Evolutionary conservation across 495 filamentous ascomycete genomes (phyloP).

Genomic region (Neurospora sp.): DNA sequence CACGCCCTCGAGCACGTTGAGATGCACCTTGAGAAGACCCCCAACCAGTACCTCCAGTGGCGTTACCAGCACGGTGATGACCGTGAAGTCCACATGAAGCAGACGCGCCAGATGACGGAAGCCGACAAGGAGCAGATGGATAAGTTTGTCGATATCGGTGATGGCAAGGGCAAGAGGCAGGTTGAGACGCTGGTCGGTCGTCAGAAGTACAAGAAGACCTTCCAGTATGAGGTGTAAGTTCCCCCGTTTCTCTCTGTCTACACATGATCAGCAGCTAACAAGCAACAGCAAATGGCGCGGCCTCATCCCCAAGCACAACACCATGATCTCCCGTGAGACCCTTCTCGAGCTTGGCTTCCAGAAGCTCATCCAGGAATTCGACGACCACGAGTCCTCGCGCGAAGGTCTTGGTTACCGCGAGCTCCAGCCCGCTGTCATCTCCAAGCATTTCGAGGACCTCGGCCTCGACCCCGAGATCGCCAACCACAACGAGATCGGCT

Average conservation of each 20-base stretch:
- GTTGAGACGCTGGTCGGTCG: conserved; percentile 88
- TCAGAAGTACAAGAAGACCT: conserved; percentile 98
- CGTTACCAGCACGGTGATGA: conserved; percentile 95
- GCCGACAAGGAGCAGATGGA: conserved; percentile 86
- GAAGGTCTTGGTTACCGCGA: conserved; percentile 94
- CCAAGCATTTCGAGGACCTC: conserved; percentile 95
- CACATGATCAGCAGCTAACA: conserved; percentile 9
- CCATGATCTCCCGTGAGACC: conserved; percentile 86
- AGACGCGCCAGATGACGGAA: conserved; percentile 80
- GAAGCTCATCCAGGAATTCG: conserved; percentile 95
- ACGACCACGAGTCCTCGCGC: conserved; percentile 94
- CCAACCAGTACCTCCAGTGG: conserved; percentile 98
- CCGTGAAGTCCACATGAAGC: conserved; percentile 93
- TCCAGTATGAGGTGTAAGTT: conserved; percentile 91
- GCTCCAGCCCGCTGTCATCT: conserved; percentile 84
- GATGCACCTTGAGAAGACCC: conserved; percentile 98
- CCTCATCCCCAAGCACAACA: conserved; percentile 86
- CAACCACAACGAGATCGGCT: conserved; percentile 96
- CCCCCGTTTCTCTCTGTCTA: background rate
- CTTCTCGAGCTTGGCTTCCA: conserved; percentile 73
- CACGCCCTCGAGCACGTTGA: conserved; percentile 98
- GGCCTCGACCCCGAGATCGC: conserved; percentile 96
- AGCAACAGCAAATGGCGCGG: conserved; percentile 66
- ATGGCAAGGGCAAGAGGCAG: conserved; percentile 66
- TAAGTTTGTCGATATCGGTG: conserved; percentile 70